Evolutionary conservation across 176 grass and related monocot genomes (phyloP), one percentile per base, ranked within the genome.

Genomic region (Phoenix roebelenii): DNA sequence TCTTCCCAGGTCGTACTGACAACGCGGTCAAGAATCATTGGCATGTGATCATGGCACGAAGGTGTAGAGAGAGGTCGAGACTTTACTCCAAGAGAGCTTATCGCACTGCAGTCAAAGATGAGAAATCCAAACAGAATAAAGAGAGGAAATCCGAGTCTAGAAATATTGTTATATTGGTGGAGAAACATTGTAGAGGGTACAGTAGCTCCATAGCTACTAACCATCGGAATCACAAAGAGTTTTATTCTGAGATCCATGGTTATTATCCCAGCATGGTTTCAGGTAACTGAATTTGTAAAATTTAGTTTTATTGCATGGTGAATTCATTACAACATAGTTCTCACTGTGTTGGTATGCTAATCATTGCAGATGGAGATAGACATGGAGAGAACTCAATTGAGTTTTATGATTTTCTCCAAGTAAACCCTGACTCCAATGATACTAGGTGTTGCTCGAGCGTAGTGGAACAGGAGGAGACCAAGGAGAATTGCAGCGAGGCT

Each of bases 361-460:
- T 20, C 10, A 14, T 55, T 22, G 54, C 17, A 55, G 54, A 55
- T 55, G 35, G 35, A 44, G 10, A 44, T 44, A 12, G 35, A 44
- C 54, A 55, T 20, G 12, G 54, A 55, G 22, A 10, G 7, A 22
- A 22, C 10, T 55, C 22, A 55, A 23, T 9, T 10, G 54, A 55
- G 54, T 55, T 55, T 12, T 55, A 55, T 55, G 54, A 55, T 55
- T 55, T 55, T 22, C 54, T 55, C 22, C 54, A 22, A 18, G 7
- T 55, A 55, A 55, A 55, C 56, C 44, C 74, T n/a, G 79, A 57
- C 80, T 88, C 78, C 18, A 89, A 83, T 30, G 89, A 95, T 54
- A 83, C 89, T 3, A 95, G 83, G 67, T 89, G 82, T 15, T 55
- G 82, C 63, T 95, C 82, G 26, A 89, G 85, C 73, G 56, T 95